Percentiles rank a stretch among this genome's conserved stretches.
Conservation (phyloP, 768 basidiomycete genomes). For the Phlegmacium glaucopus region DNA sequence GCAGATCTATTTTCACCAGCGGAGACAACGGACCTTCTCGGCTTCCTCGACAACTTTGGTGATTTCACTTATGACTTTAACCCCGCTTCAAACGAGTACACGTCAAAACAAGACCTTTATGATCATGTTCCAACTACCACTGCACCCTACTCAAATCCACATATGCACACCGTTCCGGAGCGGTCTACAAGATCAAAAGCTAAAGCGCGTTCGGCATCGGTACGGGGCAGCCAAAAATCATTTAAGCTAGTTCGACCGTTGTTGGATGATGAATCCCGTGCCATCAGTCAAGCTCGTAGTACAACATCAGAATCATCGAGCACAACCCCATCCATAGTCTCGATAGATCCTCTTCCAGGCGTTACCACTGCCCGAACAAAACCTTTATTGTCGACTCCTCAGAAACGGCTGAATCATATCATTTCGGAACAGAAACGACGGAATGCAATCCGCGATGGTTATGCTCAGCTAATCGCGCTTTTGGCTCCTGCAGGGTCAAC, state of each 20-base stretch:
- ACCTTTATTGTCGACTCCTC: constrained; percentile 73
- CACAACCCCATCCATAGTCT: constrained; percentile 17
- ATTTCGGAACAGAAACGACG: constrained; percentile 93
- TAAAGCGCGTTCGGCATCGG: constrained; percentile 23
- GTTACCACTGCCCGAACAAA: constrained; percentile 41
- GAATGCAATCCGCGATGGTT: constrained; percentile 88
- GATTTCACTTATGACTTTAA: constrained; percentile 57
- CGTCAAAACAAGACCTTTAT: constrained; percentile 25
- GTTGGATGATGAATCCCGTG: constrained; percentile 17
- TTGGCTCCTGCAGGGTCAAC: constrained; percentile 75
- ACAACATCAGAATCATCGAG: constrained; percentile 27
- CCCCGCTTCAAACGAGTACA: constrained; percentile 13
- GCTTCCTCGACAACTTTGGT: constrained; percentile 79
- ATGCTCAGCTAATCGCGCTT: constrained; percentile 78
- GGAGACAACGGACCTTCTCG: constrained; percentile 76
- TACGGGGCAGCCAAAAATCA: constrained; percentile 22
- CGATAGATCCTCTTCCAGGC: constrained; percentile 12
- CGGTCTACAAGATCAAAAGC: constrained; percentile 35
- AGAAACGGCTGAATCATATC: constrained; percentile 91
- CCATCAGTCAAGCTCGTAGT: constrained; percentile 21
- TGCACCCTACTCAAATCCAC: constrained; percentile 46
- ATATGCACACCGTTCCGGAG: constrained; percentile 41
- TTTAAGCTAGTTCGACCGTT: constrained; percentile 17
- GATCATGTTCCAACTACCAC: constrained; percentile 23
- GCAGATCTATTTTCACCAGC: constrained; percentile 76